Evolutionary conservation across 352 stramenopile species (phyloP), one percentile per base, ranked within the genome.

Genomic region (Phytophthora podocarpi): DNA sequence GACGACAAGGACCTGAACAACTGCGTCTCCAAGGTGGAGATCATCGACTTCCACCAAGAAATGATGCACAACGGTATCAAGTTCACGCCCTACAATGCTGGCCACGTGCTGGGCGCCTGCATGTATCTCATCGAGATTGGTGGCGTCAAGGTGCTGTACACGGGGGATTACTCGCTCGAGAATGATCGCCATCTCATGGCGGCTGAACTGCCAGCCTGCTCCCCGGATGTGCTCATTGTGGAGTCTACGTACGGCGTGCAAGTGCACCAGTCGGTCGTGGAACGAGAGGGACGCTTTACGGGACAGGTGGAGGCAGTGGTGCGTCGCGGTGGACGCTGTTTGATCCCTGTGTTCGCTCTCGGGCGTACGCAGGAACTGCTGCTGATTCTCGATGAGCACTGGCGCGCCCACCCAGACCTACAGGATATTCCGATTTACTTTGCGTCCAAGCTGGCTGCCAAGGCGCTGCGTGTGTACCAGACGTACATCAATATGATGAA

Each of bases 401-500:
- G 98, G 98, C 90, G 98, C 63, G 86, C 89, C 15, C 87, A 97
- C 51, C 85, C 86, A 11, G 90, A 97, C 64, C 66, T 99, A 43
- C 96, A 99, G 47, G 87, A 97, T 42, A 96, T 99, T 32, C 97
- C 97, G 12, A 99, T 99, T 66, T 99, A 98, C 74, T 99, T 99
- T 83, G 97, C 97, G 4, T 99, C 93, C 30, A 98, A 98, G 50
- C 70, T 99, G 41, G 97, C 97, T 7, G 93, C 85, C 18, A 96
- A 98, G 63, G 96, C 97, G 4, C 74, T 99, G 61, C 85, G 97
- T 30, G 96, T 99, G 18, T 99, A 99, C 85, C 96, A 99, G 72
- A 99, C 96, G 15, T 99, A 99, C 76, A 98, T 99, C 52, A 99
- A 99, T 72, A 99, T 99, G 96, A 99, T 99, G 97, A 99, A 99